Base-by-base conservation (phyloP, 2,329 filamentous ascomycete genomes). In the Penicillium sp. region DNA sequence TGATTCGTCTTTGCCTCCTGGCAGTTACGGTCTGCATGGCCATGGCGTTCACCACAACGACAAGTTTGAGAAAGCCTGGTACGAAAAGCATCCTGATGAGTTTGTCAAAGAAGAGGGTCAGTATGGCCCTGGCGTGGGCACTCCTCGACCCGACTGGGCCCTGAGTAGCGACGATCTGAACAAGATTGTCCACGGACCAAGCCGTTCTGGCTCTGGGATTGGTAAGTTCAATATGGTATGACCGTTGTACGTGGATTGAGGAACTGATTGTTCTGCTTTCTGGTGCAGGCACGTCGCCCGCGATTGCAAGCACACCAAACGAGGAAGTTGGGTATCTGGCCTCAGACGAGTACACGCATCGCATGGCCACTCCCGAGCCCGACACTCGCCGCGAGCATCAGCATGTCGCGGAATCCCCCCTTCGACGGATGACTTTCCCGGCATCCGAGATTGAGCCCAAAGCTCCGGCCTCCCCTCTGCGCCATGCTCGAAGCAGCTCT, bases 261-360 rank as follows among this genome's bases (percentile, higher is more conserved):
- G 25, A 24, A 33, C n/a, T 24, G 41, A 44, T 5, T 44, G 25
- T 36, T 24, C 18, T 32, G 5, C 7, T 34, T 8, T 42, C 12
- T 7, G 8, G 29, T 9, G 6, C 9, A 48, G 88, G 83, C 52
- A 81, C 81, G 36, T 81, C 80, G 37, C 73, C 76, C 44, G 79
- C 79, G 44, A 77, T 82, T 48, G 71, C 80, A 43, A 83, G 87
- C 48, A 93, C 90, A 4, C 93, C 93, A 2, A 88, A 87, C 58
- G 91, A 97, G 61, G 87, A 97, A 65, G 82, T 95, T 59, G 93
- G 88, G 18, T 95, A 90, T 71, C 81, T 89, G 52, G 91, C 90
- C 9, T 85, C 83, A 9, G 90, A 96, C 55, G 85, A 95, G 63
- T 95, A 90, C 63, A 78, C 83, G 12, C 86, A 85, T 28, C 85